Conservation (phyloP, 1,139 yeast genomes). For the Kodamaea ohmeri region DNA sequence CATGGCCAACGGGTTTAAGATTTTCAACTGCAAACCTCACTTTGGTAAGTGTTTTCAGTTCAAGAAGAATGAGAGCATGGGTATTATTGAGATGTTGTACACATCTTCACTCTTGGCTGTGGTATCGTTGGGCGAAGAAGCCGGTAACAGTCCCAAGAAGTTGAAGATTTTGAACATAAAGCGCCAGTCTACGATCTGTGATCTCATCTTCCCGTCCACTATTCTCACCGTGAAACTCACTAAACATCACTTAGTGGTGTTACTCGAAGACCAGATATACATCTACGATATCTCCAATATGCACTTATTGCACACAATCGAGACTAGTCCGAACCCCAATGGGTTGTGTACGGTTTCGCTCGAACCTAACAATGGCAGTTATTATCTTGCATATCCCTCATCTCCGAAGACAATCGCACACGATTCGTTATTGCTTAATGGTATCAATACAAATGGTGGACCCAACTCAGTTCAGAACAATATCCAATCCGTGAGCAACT, state of each 20-base stretch:
- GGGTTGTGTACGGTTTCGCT: conserved; percentile 68
- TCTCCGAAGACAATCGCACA: conserved; percentile 57
- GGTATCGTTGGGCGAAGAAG: conserved; percentile 85
- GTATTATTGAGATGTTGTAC: conserved; percentile 87
- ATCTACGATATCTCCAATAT: conserved; percentile 85
- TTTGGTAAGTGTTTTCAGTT: conserved; percentile 73
- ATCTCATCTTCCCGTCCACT: conserved; percentile 83
- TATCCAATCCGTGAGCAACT: conserved; percentile 43
- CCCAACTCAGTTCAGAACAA: conserved; percentile 41
- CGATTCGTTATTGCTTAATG: conserved; percentile 42
- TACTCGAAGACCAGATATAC: conserved; percentile 81
- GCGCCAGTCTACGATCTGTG: conserved; percentile 69
- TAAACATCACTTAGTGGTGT: conserved; percentile 67
- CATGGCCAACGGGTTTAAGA: conserved; percentile 69
- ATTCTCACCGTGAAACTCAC: conserved; percentile 78
- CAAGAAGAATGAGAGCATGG: conserved; percentile 53
- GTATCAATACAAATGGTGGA: conserved; percentile 47
- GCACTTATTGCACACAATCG: conserved; percentile 85
- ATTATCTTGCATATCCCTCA: conserved; percentile 84
- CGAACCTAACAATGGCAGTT: conserved; percentile 41
- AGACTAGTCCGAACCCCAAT: conserved; percentile 67
- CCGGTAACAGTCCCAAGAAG: conserved; percentile 76
- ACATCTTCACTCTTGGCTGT: conserved; percentile 84
- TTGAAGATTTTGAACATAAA: conserved; percentile 81
- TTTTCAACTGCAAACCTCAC: conserved; percentile 80